Conservation (phyloP, 2,329 filamentous ascomycete genomes). For the Fusarium beomiforme region DNA sequence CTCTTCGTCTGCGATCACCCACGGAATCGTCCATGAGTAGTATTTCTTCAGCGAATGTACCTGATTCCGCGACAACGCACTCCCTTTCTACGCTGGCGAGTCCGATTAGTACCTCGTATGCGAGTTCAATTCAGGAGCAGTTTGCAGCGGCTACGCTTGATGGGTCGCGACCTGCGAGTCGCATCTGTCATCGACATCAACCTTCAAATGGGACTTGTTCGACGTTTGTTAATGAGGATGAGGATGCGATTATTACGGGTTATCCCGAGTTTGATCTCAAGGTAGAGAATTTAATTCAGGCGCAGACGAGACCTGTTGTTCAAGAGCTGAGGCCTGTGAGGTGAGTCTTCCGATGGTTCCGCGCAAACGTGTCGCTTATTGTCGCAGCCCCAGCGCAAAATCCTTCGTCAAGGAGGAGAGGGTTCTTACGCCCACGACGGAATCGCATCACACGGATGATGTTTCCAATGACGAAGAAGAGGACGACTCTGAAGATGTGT, state of each 20-base stretch:
- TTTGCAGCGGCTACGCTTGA: constrained; percentile 42
- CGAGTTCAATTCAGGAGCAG: constrained; percentile 48
- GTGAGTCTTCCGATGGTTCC: background rate
- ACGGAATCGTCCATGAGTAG: constrained; percentile 53
- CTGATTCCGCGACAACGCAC: constrained; percentile 52
- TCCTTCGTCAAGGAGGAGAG: constrained; percentile 37
- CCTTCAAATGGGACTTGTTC: constrained; percentile 51
- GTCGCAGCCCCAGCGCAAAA: constrained; percentile 24
- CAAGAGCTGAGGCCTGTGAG: constrained; percentile 21
- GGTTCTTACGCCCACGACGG: constrained; percentile 28
- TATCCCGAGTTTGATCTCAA: constrained; percentile 44
- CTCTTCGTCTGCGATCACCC: constrained; percentile 48
- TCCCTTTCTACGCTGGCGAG: constrained; percentile 50
- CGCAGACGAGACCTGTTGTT: background rate
- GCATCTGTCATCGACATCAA: constrained; percentile 47
- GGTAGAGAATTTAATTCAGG: constrained; percentile 31
- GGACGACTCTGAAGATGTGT: constrained; percentile 40
- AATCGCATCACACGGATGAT: constrained; percentile 3
- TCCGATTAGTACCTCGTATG: constrained; percentile 50
- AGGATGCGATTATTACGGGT: constrained; percentile 40
- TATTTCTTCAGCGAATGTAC: constrained; percentile 50
- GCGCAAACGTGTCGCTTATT: constrained; percentile 5
- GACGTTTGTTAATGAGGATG: constrained; percentile 51
- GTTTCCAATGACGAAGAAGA: constrained; percentile 21
- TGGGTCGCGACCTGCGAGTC: constrained; percentile 41